Evolutionary conservation across 345 rosid species (phyloP).

Genomic region (Euphorbia lathyris): DNA sequence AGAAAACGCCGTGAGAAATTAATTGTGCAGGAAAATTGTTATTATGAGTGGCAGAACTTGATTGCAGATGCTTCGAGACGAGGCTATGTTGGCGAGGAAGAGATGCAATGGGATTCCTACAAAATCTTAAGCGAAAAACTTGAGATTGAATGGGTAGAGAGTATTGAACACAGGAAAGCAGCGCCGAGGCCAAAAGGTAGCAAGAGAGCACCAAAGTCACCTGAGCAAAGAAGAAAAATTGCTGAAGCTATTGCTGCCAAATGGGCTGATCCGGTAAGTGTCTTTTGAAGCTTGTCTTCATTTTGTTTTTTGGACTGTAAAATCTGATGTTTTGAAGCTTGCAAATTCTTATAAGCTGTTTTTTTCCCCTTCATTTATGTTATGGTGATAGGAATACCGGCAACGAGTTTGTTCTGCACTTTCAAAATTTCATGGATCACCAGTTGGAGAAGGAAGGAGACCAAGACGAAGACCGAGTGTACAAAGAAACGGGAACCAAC

Average conservation of each 20-base stretch:
- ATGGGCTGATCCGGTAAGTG: slow-evolving; percentile 93
- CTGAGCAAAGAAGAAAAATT: slow-evolving; percentile 79
- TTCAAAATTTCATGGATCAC: slow-evolving; percentile 58
- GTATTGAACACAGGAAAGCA: slow-evolving; percentile 57
- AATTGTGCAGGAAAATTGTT: slow-evolving; percentile 66
- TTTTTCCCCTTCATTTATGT: background rate
- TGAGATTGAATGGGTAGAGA: slow-evolving; percentile 68
- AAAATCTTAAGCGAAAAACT: slow-evolving; percentile 51
- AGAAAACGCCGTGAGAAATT: slow-evolving; percentile 60
- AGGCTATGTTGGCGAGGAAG: slow-evolving; percentile 60
- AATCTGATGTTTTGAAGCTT: slow-evolving; percentile 2
- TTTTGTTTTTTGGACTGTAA: no score
- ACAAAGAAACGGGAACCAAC: slow-evolving; percentile 31
- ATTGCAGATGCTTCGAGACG: slow-evolving; percentile 75
- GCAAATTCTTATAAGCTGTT: no score
- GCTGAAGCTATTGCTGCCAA: slow-evolving; percentile 92
- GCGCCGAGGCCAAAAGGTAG: slow-evolving; percentile 54
- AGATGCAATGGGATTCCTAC: slow-evolving; percentile 81
- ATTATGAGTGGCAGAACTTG: slow-evolving; percentile 84
- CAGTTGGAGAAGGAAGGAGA: slow-evolving; percentile 61
- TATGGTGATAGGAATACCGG: slow-evolving; percentile 59
- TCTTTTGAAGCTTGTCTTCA: background rate
- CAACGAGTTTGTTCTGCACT: slow-evolving; percentile 66
- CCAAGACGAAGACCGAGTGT: slow-evolving; percentile 48
- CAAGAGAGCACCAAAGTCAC: slow-evolving; percentile 88